Base-by-base conservation (phyloP, 768 basidiomycete species). In the Naganishia onofrii region DNA sequence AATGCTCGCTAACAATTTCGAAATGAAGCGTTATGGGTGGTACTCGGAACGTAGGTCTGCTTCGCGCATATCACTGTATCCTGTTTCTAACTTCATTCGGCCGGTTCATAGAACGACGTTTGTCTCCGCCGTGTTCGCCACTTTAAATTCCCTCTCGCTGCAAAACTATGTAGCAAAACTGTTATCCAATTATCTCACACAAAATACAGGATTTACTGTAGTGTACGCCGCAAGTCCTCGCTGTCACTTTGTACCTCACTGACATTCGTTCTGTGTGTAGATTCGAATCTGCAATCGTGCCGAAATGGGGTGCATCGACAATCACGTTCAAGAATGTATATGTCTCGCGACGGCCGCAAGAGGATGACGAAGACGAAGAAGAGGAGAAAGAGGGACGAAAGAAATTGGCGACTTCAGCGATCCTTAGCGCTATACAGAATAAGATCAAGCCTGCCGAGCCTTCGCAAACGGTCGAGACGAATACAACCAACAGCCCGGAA, bases 261-360 rank as follows among this genome's bases (percentile, higher is more conserved):
- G 17, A 60, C 8, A 36, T 46, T 31, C 21, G 29, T 6, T 38
- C 15, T 66, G 34, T 79, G 76, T 66, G 97, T 97, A 79, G 60
- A 44, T 63, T 63, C 26, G 96, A 99, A 81, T 93, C 91, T 5
- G 96, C 96, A 34, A 94, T 98, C 75, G 94, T 98, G 12, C 95
- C 96, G 2, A 93, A 92, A 79, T 96, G 94, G 93, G 91, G 92
- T 72, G 92, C 94, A 76, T 94, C 93, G 12, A 89, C 90, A 17
- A 89, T 99, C 66, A 93, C 93, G 0, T 95, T 99, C 85, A 92
- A 92, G 79, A 96, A 97, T 74, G 94, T 98, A 53, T 98, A 91
- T 75, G 84, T 99, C 55, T 94, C 93, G 28, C 88, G 92, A 12
- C 85, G 92, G 6, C 90, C 91, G 2, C 71, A 44, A 31, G 42